phyloP scores from a whole-genome alignment of 352 stramenopile genomes.

The Phytopythium cucurbitacearum region DNA sequence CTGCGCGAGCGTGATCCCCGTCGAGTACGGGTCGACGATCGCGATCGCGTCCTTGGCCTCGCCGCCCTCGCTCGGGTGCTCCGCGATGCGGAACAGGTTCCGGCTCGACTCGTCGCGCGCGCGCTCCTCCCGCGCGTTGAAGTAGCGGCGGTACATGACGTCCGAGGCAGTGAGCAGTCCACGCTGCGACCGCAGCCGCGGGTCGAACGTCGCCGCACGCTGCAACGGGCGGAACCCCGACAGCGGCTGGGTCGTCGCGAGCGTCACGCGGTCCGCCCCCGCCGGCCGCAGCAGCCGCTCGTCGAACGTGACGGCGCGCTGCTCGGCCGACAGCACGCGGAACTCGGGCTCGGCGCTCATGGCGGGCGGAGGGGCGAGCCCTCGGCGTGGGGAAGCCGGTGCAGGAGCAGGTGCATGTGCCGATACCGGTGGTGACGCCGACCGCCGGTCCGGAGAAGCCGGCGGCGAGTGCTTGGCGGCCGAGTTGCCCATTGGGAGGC shows the following conservation, averaged over 20 bases:
- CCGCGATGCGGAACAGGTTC: slow-evolving; percentile 59
- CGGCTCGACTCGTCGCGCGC: slow-evolving; percentile 24
- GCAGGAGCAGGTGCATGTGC: not conserved
- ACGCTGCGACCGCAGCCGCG: slow-evolving; percentile 54
- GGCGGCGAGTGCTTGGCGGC: slow-evolving; percentile 18
- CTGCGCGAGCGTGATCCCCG: slow-evolving; percentile 90
- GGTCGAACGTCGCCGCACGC: slow-evolving; percentile 75
- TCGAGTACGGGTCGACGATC: slow-evolving; percentile 95
- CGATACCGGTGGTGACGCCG: not conserved
- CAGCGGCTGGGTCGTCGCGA: slow-evolving; percentile 38
- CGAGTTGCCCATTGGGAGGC: slow-evolving; percentile 20
- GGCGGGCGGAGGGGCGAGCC: not conserved
- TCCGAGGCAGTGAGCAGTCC: slow-evolving; percentile 67
- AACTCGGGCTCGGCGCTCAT: slow-evolving; percentile 20
- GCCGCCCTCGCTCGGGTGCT: slow-evolving; percentile 21
- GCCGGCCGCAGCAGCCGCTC: slow-evolving; percentile 54
- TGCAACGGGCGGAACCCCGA: slow-evolving; percentile 72
- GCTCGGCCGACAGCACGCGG: slow-evolving; percentile 58
- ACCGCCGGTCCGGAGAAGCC: slow-evolving; percentile 2
- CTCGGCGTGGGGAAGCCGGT: not conserved
- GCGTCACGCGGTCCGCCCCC: slow-evolving; percentile 32
- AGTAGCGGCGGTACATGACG: slow-evolving; percentile 77
- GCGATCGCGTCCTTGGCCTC: slow-evolving; percentile 66
- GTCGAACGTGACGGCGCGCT: slow-evolving; percentile 80
- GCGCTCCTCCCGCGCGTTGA: slow-evolving; percentile 74